Conservation (phyloP, 2,329 filamentous ascomycete genomes). For the Ophiocordyceps polyrhachis-furcata region DNA sequence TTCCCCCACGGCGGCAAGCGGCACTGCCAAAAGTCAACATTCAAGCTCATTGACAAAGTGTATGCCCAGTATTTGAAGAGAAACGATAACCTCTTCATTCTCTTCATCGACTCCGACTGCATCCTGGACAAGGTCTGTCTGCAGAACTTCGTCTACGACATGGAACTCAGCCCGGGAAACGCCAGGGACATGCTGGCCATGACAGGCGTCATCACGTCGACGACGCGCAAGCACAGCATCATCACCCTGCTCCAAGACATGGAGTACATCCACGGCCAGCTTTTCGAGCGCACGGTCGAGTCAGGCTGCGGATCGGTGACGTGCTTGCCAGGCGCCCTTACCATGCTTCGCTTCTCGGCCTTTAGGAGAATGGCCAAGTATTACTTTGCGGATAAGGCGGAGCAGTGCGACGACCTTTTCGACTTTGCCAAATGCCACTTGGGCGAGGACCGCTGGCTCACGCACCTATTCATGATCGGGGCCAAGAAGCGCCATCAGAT, state of each 20-base stretch:
- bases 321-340: constrained; percentile 85
- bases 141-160: constrained; percentile 96
- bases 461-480: constrained; percentile 96
- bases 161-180: constrained; percentile 91
- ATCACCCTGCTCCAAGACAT: constrained; percentile 92
- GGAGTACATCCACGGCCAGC: constrained; percentile 93
- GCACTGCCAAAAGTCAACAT: constrained; percentile 84
- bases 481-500: constrained; percentile 88
- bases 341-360: constrained; percentile 86
- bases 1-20: constrained; percentile 90
- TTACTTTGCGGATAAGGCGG: constrained; percentile 93
- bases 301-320: constrained; percentile 88
- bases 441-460: constrained; percentile 91
- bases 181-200: constrained; percentile 87
- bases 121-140: constrained; percentile 81
- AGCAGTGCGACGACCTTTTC: constrained; percentile 88
- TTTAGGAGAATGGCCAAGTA: constrained; percentile 96
- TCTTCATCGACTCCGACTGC: constrained; percentile 96
- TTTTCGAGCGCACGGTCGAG: constrained; percentile 90
- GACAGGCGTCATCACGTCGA: constrained; percentile 94
- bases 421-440: constrained; percentile 92
- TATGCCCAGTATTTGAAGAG: constrained; percentile 72
- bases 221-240: constrained; percentile 69
- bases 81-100: constrained; percentile 83
- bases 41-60: constrained; percentile 81